A percentile compares a stretch with the other conserved stretches of the same genome.
These are phyloP conservation scores for Nicotiana tabacum DNA, from an alignment of 257 asterid species.

Conservation along the genomic window DNA sequence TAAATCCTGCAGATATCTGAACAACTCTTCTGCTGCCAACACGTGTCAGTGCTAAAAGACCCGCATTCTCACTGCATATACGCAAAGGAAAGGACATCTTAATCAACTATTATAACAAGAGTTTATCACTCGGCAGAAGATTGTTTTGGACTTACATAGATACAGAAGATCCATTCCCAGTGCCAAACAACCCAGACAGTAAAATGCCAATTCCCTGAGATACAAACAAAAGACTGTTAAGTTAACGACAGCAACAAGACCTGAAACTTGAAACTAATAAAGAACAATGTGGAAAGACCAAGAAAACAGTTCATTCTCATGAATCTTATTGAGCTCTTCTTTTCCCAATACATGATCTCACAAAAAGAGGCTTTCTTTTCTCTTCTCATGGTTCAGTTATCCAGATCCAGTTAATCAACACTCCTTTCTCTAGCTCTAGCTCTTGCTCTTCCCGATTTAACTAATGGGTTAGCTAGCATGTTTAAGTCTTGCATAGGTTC, in stretches of 20 bases:
- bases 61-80: constrained; percentile 71
- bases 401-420: background rate
- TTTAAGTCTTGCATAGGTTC: background rate
- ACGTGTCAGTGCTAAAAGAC: constrained; percentile 83
- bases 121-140: background rate
- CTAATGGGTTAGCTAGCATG: background rate
- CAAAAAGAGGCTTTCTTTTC: background rate
- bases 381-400: background rate
- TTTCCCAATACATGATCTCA: background rate
- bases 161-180: constrained; percentile 84
- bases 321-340: background rate
- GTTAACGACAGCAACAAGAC: background rate
- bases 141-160: constrained; percentile 54
- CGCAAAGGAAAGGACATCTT: background rate
- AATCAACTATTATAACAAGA: background rate
- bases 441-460: background rate
- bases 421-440: background rate
- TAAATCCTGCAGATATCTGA: constrained; percentile 92
- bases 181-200: constrained; percentile 73
- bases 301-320: background rate
- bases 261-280: background rate
- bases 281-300: background rate
- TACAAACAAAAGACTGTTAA: background rate
- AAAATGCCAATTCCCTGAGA: constrained; percentile 82
- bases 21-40: constrained; percentile 96